Percentiles rank a stretch among this genome's conserved stretches.
Conservation (phyloP, 352 stramenopile genomes). For the Phytophthora nicotianae region DNA sequence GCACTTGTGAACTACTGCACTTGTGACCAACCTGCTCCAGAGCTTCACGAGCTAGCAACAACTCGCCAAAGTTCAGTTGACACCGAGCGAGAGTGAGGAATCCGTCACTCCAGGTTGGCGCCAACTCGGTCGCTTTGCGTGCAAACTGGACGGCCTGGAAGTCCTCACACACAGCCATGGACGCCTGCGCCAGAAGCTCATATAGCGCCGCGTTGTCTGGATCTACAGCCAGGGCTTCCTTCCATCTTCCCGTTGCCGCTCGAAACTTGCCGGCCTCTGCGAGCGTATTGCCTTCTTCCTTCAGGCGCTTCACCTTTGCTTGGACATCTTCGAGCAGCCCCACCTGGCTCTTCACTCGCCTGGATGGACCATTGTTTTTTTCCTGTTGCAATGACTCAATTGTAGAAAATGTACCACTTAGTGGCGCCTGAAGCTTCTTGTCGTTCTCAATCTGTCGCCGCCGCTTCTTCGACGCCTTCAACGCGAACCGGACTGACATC, state of each 20-base stretch:
- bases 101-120: slow-evolving; percentile 65
- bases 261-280: slow-evolving; percentile 70
- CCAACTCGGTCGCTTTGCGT: slow-evolving; percentile 54
- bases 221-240: slow-evolving; percentile 60
- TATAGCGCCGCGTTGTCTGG: slow-evolving; percentile 53
- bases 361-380: not conserved
- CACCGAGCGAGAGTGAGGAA: slow-evolving; percentile 72
- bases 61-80: slow-evolving; percentile 83
- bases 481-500: slow-evolving; percentile 35
- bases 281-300: slow-evolving; percentile 80
- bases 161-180: slow-evolving; percentile 72
- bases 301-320: slow-evolving; percentile 63
- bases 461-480: slow-evolving; percentile 42
- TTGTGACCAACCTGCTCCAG: slow-evolving; percentile 51
- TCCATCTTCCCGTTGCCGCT: slow-evolving; percentile 70
- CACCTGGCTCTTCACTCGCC: slow-evolving; percentile 22
- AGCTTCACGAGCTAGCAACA: slow-evolving; percentile 60
- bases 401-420: slow-evolving; percentile 14
- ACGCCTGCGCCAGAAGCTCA: slow-evolving; percentile 74
- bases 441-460: slow-evolving; percentile 15
- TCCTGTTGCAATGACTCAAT: slow-evolving; percentile 12
- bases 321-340: slow-evolving; percentile 60
- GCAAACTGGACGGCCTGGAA: slow-evolving; percentile 81
- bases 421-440: not conserved
- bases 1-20: not conserved